phyloP scores from a whole-genome alignment of 192 early-diverging fungal species.

The Mortierella hygrophila region DNA sequence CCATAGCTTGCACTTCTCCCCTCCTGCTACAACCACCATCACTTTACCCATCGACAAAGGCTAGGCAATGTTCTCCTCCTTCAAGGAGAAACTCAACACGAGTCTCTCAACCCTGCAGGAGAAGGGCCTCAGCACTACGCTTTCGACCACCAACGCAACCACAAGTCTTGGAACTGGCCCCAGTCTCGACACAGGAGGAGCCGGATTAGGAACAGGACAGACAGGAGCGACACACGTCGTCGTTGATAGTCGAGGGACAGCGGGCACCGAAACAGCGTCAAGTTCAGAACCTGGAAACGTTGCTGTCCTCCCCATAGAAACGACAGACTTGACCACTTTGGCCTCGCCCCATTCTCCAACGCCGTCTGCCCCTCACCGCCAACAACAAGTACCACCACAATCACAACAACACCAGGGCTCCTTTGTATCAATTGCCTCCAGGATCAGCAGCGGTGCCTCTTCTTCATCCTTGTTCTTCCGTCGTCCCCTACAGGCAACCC shows the following conservation, averaged over 20 bases:
- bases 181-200: background rate
- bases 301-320: background rate
- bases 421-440: slow-evolving; percentile 28
- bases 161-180: background rate
- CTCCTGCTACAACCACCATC: background rate
- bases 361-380: slow-evolving; percentile 1
- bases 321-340: background rate
- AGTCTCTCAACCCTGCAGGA: slow-evolving; percentile 41
- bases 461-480: slow-evolving; percentile 38
- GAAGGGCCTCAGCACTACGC: slow-evolving; percentile 6
- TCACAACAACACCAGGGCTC: background rate
- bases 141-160: background rate
- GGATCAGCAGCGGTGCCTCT: slow-evolving; percentile 28
- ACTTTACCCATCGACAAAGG: background rate
- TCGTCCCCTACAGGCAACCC: slow-evolving; percentile 17
- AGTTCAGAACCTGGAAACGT: background rate
- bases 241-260: background rate
- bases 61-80: slow-evolving; percentile 42
- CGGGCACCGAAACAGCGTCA: background rate
- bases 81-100: slow-evolving; percentile 46
- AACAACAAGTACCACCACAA: background rate
- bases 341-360: slow-evolving; percentile 21
- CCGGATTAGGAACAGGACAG: background rate
- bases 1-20: background rate
- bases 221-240: background rate